Conservation (phyloP, 2,329 filamentous ascomycete genomes). For the Xylariales sp. region DNA sequence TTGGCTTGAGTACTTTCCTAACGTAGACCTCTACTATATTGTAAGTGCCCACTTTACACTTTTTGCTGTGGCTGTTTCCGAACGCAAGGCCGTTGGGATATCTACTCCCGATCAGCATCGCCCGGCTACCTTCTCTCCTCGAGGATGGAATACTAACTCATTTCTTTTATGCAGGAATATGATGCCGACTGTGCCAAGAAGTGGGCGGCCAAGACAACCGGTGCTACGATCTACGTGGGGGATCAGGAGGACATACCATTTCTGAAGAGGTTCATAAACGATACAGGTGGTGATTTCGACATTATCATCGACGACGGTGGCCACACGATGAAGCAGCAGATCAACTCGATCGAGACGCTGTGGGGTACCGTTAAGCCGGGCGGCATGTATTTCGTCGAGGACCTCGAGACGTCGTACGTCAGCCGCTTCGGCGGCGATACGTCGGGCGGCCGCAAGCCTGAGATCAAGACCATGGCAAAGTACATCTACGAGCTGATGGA, state of each 20-base stretch:
- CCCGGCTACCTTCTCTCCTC: too few species aligned
- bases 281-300: constrained; percentile 31
- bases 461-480: constrained; percentile 20
- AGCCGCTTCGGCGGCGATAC: constrained; percentile 18
- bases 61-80: too few species aligned
- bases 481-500: constrained; percentile 21
- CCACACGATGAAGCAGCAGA: constrained; percentile 33
- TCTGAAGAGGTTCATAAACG: constrained; percentile 25
- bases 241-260: constrained; percentile 32
- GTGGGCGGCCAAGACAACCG: constrained; percentile 27
- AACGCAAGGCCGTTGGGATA: too few species aligned
- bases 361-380: constrained; percentile 32
- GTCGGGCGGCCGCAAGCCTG: constrained; percentile 11
- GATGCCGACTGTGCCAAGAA: constrained; percentile 29
- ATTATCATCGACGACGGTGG: constrained; percentile 36
- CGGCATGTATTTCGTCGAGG: constrained; percentile 29
- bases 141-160: too few species aligned
- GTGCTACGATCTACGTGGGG: constrained; percentile 32
- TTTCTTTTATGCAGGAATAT: too few species aligned
- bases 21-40: constrained; percentile 38
- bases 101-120: too few species aligned
- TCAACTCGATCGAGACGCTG: constrained; percentile 26
- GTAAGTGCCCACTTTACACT: too few species aligned
- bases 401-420: constrained; percentile 25
- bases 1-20: constrained; percentile 33